A percentile compares a stretch with the other conserved stretches of the same genome.
These are phyloP conservation scores for Batkoa obscura DNA, from an alignment of 371 early-diverging fungal genomes.

Conservation along the genomic window DNA sequence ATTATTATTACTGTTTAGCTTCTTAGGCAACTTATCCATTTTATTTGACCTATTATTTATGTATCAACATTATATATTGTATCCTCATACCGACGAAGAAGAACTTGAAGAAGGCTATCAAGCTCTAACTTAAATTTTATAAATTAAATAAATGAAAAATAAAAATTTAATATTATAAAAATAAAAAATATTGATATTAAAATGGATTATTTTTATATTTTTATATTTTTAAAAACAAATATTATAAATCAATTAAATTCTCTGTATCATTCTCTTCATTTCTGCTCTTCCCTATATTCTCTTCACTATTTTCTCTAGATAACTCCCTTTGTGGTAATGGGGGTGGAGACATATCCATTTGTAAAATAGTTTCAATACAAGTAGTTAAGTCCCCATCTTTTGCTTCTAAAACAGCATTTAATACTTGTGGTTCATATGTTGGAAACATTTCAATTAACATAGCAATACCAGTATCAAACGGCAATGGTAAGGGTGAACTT, in stretches of 20 bases:
- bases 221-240: too few species aligned
- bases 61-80: constrained; percentile 61
- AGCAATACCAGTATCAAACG: neutral
- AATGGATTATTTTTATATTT: too few species aligned
- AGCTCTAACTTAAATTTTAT: too few species aligned
- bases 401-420: neutral
- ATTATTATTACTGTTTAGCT: constrained; percentile 21
- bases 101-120: too few species aligned
- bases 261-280: too few species aligned
- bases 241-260: too few species aligned
- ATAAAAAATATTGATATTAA: too few species aligned
- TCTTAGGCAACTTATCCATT: constrained; percentile 59
- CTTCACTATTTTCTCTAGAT: too few species aligned
- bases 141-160: too few species aligned
- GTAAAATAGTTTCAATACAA: constrained; percentile 1
- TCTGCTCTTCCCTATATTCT: too few species aligned
- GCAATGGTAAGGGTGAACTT: neutral
- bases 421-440: neutral
- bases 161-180: too few species aligned
- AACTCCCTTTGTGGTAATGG: too few species aligned
- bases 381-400: neutral
- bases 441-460: constrained; percentile 4
- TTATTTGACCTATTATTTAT: constrained; percentile 69
- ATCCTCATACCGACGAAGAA: constrained; percentile 7
- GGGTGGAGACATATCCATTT: neutral